Evolutionary conservation across 495 filamentous ascomycete species (phyloP), one percentile per base, ranked within the genome.

Genomic region (Penicillium pancosmium): DNA sequence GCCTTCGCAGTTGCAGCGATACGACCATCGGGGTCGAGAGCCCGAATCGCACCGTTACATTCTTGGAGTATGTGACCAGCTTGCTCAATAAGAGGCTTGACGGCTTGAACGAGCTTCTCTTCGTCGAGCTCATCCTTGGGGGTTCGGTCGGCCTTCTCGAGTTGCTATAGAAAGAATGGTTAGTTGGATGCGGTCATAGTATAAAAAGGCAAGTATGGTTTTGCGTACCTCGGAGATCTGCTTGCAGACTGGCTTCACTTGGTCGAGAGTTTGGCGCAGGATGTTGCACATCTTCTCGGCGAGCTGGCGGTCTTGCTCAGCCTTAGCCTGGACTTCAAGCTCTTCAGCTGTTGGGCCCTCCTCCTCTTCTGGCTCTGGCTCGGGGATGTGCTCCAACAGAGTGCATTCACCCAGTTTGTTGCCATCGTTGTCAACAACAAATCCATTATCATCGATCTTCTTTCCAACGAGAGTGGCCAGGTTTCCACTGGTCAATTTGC

Each of bases 51-150:
- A 59, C 92, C 93, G 71, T 96, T 92, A 76, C 89, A 91, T 69
- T 97, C 93, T 60, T 86, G 84, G 2, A 97, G 84, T 70, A 94
- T 91, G 57, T 83, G 83, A 55, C 84, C 84, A 35, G 85, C 92
- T 69, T 96, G 88, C 67, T 97, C 92, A 66, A 97, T 86, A 16
- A 96, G 76, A 0, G 93, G 93, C 64, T 88, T 90, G 65, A 96
- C 90, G 50, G 91, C 80, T 66, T 90, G 80, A 65, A 97, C 93
- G 13, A 97, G 83, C 59, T 88, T 81, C 63, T 97, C 91, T 67
- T 97, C 93, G 70, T 97, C 92, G 18, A 95, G 85, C 64, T 97
- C 91, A 9, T 96, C 91, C 70, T 90, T 88, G n/a, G 90, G 87
- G 8, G 88, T 92, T 56, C 85, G 82, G 60, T 96, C 90, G 38